Conservation (phyloP, 2,329 filamentous ascomycete genomes). For the Pseudogymnoascus sp. region DNA sequence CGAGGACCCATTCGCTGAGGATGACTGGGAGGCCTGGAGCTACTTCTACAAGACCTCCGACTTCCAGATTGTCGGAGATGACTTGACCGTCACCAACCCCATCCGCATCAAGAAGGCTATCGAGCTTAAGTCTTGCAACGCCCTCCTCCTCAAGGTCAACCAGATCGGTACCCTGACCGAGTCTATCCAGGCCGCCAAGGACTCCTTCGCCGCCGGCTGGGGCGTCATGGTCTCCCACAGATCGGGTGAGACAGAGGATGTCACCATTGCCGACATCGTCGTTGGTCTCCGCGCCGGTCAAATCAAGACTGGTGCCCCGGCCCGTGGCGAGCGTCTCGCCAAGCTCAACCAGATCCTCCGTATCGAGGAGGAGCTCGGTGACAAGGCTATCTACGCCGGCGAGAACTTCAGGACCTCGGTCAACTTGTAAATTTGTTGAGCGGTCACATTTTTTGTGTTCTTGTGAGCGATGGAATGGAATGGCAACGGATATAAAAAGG, state of each 20-base stretch:
- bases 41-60: conserved; percentile 99
- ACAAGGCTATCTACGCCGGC: conserved; percentile 85
- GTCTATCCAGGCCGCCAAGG: conserved; percentile 98
- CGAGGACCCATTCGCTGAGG: conserved; percentile 98
- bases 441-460: conserved; percentile 6
- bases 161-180: conserved; percentile 98
- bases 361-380: conserved; percentile 97
- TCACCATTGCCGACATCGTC: conserved; percentile 96
- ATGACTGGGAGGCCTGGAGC: conserved; percentile 99
- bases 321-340: conserved; percentile 93
- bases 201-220: conserved; percentile 92
- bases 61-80: conserved; percentile 97
- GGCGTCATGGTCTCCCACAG: conserved; percentile 99
- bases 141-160: conserved; percentile 98
- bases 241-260: conserved; percentile 98
- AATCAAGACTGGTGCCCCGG: conserved; percentile 98
- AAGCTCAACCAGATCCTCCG: conserved; percentile 99
- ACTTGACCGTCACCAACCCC: conserved; percentile 98
- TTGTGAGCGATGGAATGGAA: conserved; percentile 9
- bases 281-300: conserved; percentile 94
- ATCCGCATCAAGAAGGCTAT: conserved; percentile 99
- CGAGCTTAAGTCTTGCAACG: conserved; percentile 97
- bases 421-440: conserved; percentile 57
- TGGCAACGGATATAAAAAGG: neutral
- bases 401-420: conserved; percentile 85